Evolutionary conservation across 257 asterid species (phyloP), one percentile per base, ranked within the genome.

Genomic region (Gardenia jasminoides): DNA sequence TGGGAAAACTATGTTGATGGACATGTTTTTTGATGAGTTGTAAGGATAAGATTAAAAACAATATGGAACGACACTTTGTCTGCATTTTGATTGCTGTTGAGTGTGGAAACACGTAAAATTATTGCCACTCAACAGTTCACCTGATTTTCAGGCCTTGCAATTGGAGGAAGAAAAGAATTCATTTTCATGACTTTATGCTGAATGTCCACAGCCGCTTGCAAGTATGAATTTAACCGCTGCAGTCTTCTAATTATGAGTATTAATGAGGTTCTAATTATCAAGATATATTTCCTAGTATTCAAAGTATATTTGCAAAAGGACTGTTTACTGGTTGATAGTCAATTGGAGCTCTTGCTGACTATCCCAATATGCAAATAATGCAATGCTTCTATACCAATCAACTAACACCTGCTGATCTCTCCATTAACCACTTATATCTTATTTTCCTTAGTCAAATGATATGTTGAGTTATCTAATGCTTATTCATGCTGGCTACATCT

Each of bases 1-100:
- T 13, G 98, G 99, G 46, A 94, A 94, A 88, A 94, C 99, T 58
- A 94, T 94, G 99, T 77, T 94, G 86, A 94, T 94, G 98, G 99
- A 94, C 89, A 83, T 93, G 84, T 94, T 94, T 74, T 91, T 69
- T 46, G 46, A 89, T 70, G 97, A 93, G 80, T 80, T 94, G 98
- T 93, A 89, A 91, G 92, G 6, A 78, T 72, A 41, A 12, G 1
- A 69, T 50, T 58, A 44, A 26, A 69, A 75, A 41, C 7, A 47
- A 36, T 36, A 75, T 73, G 36, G 46, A 28, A n/a, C 44, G 46
- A 54, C 48, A 6, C 72, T 22, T 54, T 4, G 64, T 44, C 47
- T 24, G 66, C 24, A 41, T 68, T 41, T 43, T 28, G 30, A 56
- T 39, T 58, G 31, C 16, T n/a, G 46, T 43, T 44, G n/a, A 9